Percentiles rank a stretch among this genome's conserved stretches.
Evolutionary conservation across 768 basidiomycete species (phyloP).

Genomic region (Gloeopeniophorella convolvens): DNA sequence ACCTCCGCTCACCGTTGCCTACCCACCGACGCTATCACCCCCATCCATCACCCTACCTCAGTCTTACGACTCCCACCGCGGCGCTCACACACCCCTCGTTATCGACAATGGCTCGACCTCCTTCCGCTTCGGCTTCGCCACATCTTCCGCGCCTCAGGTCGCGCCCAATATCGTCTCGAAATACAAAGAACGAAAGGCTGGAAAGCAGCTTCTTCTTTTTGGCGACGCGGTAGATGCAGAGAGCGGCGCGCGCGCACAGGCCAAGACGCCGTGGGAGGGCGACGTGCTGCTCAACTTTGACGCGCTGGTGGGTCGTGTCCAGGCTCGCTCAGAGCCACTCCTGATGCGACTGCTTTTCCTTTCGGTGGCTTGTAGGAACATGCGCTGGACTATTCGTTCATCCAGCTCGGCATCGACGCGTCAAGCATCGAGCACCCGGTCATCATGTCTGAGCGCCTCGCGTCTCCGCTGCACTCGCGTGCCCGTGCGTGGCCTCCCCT

Average conservation of each 20-base stretch:
- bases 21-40: conserved; percentile 11
- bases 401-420: conserved; percentile 77
- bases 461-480: conserved; percentile 84
- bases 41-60: conserved; percentile 6
- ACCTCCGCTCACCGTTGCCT: too few relatives aligned
- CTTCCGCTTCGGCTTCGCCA: conserved; percentile 80
- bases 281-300: conserved; percentile 91
- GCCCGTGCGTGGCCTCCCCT: conserved; percentile 48
- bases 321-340: background rate
- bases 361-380: conserved; percentile 61
- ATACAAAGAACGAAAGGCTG: conserved; percentile 85
- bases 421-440: conserved; percentile 78
- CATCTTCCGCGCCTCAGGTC: conserved; percentile 46
- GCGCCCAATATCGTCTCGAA: conserved; percentile 72
- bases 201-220: conserved; percentile 78
- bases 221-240: conserved; percentile 86
- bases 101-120: conserved; percentile 87
- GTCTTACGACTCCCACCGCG: conserved; percentile 14
- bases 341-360: background rate
- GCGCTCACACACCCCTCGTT: conserved; percentile 52
- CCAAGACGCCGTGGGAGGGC: conserved; percentile 86
- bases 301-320: conserved; percentile 63
- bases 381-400: conserved; percentile 86
- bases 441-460: conserved; percentile 88
- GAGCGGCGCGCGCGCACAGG: conserved; percentile 71